phyloP scores from a whole-genome alignment of 805 yeast species.

The Cyberlindnera euphorbiiphila region DNA sequence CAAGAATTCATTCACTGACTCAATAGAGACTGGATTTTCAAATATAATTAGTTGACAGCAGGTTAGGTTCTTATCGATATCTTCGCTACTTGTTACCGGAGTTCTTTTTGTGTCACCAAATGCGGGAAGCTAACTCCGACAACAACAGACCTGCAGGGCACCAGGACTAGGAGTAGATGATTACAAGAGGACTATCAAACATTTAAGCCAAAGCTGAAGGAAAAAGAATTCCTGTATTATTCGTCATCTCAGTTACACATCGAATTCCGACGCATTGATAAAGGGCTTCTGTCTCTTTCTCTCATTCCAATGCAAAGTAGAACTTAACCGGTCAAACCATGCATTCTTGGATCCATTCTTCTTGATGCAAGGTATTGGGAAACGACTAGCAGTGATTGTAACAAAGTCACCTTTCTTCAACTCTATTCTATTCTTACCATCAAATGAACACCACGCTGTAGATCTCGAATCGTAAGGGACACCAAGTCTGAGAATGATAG shows the following conservation, averaged over 20 bases:
- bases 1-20: no score
- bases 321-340: slow-evolving; percentile 34
- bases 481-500: slow-evolving; percentile 30
- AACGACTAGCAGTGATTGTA: slow-evolving; percentile 32
- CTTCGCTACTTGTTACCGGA: no score
- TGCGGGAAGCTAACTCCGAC: neutral
- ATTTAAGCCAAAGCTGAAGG: neutral
- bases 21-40: no score
- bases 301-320: slow-evolving; percentile 35
- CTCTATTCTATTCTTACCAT: slow-evolving; percentile 33
- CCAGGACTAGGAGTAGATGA: neutral
- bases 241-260: neutral
- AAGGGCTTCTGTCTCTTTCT: slow-evolving; percentile 31
- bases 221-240: no score
- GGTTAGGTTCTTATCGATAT: no score
- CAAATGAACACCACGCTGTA: slow-evolving; percentile 36
- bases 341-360: slow-evolving; percentile 23
- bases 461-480: slow-evolving; percentile 32
- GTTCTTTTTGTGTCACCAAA: slow-evolving; percentile 3
- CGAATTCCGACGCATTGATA: neutral
- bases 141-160: no score
- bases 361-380: slow-evolving; percentile 30
- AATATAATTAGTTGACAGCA: no score
- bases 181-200: neutral
- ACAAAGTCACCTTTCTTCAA: slow-evolving; percentile 31